Base-by-base conservation (phyloP, 768 basidiomycete genomes). In the Naganishia onofrii region DNA sequence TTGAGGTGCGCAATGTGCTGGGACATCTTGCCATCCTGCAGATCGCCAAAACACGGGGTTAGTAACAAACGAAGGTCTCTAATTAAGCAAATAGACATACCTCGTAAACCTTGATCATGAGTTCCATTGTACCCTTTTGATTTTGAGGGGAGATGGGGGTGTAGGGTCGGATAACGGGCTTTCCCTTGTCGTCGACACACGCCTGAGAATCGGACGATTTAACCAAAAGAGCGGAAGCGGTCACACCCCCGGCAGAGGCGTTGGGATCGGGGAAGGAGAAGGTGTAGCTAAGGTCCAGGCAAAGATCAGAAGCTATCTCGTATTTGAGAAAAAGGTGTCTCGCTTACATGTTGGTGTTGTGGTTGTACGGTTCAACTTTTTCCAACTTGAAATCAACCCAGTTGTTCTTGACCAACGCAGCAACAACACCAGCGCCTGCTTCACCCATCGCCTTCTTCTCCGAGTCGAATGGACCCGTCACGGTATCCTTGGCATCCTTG, bases 61-160 rank as follows among this genome's bases (percentile, higher is more conserved):
- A 54, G n/a, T 17, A 28, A 17, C 26, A 34, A 29, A 51, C 19
- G 48, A 32, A 36, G n/a, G n/a, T n/a, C 36, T n/a, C 48, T 34
- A 13, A 28, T n/a, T 17, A 31, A 26, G 38, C n/a, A 55, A 52
- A 17, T 36, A 36, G 12, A 73, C 82, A 72, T 53, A 80, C 81
- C 53, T 79, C 76, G 80, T 84, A 84, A 72, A 87, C 88, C 83
- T 98, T 98, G 80, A 98, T 83, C 73, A 98, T 81, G 73, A 98
- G 86, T 15, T 85, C 84, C 55, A 95, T 81, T 76, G 92, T 88
- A 31, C 92, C 93, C 66, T 87, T 86, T 8, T 84, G 77, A 69
- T 93, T 88, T 9, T 91, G 85, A 0, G 87, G 82, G 26, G 93
- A 93, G 73, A 92, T 87, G 65, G 96, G 93, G 4, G 96, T 99